Conservation (phyloP, 2,329 filamentous ascomycete genomes). For the Nectriaceae sp. region DNA sequence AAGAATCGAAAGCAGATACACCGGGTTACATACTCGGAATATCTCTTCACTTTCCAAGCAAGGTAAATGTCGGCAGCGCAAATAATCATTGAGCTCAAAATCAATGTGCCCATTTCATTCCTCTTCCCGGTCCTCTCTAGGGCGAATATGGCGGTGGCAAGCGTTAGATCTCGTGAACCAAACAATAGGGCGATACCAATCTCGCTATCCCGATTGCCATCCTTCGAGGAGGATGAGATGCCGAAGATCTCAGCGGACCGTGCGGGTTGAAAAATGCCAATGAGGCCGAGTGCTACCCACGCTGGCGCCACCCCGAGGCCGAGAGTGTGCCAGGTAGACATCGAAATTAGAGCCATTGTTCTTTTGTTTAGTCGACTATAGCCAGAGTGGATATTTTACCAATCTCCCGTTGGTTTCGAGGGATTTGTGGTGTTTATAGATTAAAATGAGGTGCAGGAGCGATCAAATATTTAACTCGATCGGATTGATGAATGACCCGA, state of each 20-base stretch:
- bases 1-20: neutral
- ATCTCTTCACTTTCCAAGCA: constrained; percentile 9
- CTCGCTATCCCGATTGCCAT: neutral
- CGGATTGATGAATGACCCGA: no score
- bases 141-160: constrained; percentile 11
- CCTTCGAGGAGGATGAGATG: neutral
- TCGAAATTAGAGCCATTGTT: constrained; percentile 4
- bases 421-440: no score
- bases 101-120: constrained; percentile 18
- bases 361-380: no score
- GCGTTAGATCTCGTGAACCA: constrained; percentile 14
- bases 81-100: constrained; percentile 18
- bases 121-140: constrained; percentile 6
- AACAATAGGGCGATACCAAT: constrained; percentile 2
- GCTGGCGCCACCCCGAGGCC: constrained; percentile 19
- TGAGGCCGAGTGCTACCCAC: constrained; percentile 15
- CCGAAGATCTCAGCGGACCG: constrained; percentile 16
- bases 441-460: no score
- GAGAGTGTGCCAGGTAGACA: constrained; percentile 18
- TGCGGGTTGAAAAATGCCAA: constrained; percentile 9
- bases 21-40: constrained; percentile 10
- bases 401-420: no score
- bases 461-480: no score
- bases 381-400: no score
- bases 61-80: constrained; percentile 19